Conservation (phyloP, 441 rosid genomes). For the Pelargonium australe region DNA sequence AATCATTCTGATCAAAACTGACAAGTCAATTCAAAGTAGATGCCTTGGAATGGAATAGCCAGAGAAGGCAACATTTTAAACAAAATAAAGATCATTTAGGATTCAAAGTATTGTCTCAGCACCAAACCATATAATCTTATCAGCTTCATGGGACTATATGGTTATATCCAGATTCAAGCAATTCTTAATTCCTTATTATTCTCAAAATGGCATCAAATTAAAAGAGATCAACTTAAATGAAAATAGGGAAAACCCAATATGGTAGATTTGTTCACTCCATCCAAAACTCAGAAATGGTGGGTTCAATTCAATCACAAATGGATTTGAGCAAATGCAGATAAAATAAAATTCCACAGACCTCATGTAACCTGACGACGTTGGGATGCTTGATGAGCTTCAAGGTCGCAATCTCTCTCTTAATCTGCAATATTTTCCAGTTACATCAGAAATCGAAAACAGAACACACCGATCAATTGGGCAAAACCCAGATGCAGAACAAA, state of each 20-base stretch:
- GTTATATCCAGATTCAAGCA: too few species aligned
- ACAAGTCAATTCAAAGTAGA: not conserved
- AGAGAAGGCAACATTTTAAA: too few species aligned
- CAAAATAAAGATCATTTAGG: too few species aligned
- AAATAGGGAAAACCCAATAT: too few species aligned
- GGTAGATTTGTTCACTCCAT: not conserved
- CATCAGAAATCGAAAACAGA: not conserved
- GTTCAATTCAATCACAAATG: not conserved
- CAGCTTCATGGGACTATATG: too few species aligned
- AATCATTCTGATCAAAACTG: not conserved
- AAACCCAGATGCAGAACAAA: not conserved
- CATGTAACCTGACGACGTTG: conserved; percentile 74
- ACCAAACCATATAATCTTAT: too few species aligned
- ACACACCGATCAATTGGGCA: not conserved
- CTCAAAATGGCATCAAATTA: too few species aligned
- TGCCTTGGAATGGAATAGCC: not conserved
- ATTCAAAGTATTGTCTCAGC: too few species aligned
- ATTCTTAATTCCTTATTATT: too few species aligned
- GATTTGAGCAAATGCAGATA: not conserved
- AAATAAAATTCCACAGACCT: conserved; percentile 35
- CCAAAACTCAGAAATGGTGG: not conserved
- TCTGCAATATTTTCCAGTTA: conserved; percentile 33
- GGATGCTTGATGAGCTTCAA: conserved; percentile 88
- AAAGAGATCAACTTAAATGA: too few species aligned
- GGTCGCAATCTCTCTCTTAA: conserved; percentile 84